Conservation (phyloP, 331 rosid species). For the Acacia pycnantha region DNA sequence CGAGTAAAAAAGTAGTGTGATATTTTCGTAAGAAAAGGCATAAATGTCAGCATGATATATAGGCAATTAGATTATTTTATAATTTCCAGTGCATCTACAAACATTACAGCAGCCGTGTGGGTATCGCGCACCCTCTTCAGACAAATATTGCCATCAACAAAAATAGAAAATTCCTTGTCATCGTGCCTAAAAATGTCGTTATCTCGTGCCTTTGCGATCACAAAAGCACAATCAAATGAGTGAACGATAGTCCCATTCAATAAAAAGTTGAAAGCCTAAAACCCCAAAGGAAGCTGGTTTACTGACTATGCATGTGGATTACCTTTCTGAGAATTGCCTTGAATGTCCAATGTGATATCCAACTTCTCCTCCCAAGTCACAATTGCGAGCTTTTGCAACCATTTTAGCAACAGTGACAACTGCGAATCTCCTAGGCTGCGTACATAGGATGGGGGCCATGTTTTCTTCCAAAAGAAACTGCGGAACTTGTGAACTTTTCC, state of each 20-base stretch:
- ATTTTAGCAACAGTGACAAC: constrained; percentile 85
- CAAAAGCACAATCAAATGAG: constrained; percentile 12
- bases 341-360: constrained; percentile 92
- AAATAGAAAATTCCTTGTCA: not conserved
- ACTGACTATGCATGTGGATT: constrained; percentile 13
- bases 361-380: constrained; percentile 78
- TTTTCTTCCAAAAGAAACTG: constrained; percentile 85
- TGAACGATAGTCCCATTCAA: not conserved
- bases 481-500: constrained; percentile 94
- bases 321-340: constrained; percentile 61
- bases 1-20: not conserved
- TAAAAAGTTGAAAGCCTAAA: not conserved
- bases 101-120: not conserved
- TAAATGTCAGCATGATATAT: not conserved
- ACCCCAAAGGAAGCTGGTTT: not conserved
- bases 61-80: not conserved
- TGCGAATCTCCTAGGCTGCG: constrained; percentile 93
- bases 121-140: not conserved
- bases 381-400: constrained; percentile 79
- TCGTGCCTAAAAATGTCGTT: not conserved
- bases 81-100: not conserved
- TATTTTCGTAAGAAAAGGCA: not conserved
- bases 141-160: not conserved
- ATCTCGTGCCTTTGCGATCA: constrained; percentile 8
- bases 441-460: constrained; percentile 73